These are phyloP conservation scores for Lanmaoa rubissima DNA, from an alignment of 768 basidiomycete species.

Conservation along the genomic window DNA sequence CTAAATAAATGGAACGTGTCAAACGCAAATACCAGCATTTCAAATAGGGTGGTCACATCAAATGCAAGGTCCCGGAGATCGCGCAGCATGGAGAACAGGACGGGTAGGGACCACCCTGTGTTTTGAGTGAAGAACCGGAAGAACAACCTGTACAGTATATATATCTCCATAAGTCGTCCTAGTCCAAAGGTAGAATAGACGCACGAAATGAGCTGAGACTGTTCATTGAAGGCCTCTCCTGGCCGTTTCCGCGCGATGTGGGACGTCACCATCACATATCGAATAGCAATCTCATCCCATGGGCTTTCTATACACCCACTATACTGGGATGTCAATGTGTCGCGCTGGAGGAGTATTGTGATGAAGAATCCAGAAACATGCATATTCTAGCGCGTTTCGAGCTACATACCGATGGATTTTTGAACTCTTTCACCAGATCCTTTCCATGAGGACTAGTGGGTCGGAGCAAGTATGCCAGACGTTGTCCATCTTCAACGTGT, in stretches of 20 bases:
- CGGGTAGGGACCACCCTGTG: slow-evolving; percentile 84
- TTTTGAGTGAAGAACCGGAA: slow-evolving; percentile 77
- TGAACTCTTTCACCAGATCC: slow-evolving; percentile 69
- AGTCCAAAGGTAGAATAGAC: slow-evolving; percentile 29
- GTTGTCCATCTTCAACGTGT: slow-evolving; percentile 60
- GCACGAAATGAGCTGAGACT: slow-evolving; percentile 72
- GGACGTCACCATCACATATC: slow-evolving; percentile 74
- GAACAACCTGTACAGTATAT: slow-evolving; percentile 51
- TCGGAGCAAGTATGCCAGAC: slow-evolving; percentile 70
- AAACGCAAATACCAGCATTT: not conserved
- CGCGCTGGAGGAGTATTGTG: slow-evolving; percentile 38
- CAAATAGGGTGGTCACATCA: slow-evolving; percentile 51
- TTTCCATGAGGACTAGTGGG: slow-evolving; percentile 78
- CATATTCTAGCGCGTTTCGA: not conserved
- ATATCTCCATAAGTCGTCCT: not conserved
- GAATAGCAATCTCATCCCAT: slow-evolving; percentile 85
- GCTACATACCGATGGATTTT: slow-evolving; percentile 48
- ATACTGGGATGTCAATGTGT: slow-evolving; percentile 30
- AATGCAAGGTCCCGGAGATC: slow-evolving; percentile 85
- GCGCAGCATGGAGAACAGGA: slow-evolving; percentile 74
- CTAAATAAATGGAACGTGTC: slow-evolving; percentile 31
- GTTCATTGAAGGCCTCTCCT: slow-evolving; percentile 77
- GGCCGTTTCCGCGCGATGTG: slow-evolving; percentile 66
- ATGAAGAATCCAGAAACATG: not conserved
- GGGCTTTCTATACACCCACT: slow-evolving; percentile 66